Base-by-base conservation (phyloP, 2,329 filamentous ascomycete species). In the Fusarium luffae region DNA sequence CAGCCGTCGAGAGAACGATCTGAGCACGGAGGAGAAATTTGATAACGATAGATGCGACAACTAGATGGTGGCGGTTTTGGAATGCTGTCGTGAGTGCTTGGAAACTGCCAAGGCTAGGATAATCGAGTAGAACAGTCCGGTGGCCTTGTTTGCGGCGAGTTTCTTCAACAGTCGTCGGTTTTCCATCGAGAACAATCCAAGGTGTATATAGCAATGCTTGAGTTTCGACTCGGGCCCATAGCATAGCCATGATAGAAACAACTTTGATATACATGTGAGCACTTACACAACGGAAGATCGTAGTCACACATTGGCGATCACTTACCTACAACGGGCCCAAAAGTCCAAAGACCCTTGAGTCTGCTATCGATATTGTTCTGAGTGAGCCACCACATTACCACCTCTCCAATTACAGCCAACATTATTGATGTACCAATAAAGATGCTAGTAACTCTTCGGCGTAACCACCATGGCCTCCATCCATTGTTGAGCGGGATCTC, bases 291-390 rank as follows among this genome's bases (percentile, higher is more conserved):
- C 44, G 9, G 27, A 54, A 54, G 40, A 54, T 42, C n/a, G 28
- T 25, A 23, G 18, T 30, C 34, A 52, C 34, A 60, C 44, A 59
- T 58, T 59, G 47, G 30, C 43, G 62, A 66, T 59, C 46, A 70
- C 75, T 76, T 54, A 77, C 75, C 69, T 54, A 75, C 54, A 43
- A 77, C 66, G 9, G 75, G 75, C 10, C 69, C 71, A 66, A 76
- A 77, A 10, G 69, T 77, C 75, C 75, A 77, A 16, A 75, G 40
- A 32, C 73, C 75, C 50, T 65, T 59, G 34, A 68, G n/a, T 21
- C 32, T 61, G 41, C 56, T 66, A 37, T 68, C 59, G 27, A 68
- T 59, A 49, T 70, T 59, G 7, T 66, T 59, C 32, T 61, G 63
- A 11, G 71, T 74, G 14, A 76, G 62, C 44, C 66, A 56, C 66